phyloP scores from a whole-genome alignment of 1,139 yeast genomes.

The Nakaseomyces nivariensis region DNA sequence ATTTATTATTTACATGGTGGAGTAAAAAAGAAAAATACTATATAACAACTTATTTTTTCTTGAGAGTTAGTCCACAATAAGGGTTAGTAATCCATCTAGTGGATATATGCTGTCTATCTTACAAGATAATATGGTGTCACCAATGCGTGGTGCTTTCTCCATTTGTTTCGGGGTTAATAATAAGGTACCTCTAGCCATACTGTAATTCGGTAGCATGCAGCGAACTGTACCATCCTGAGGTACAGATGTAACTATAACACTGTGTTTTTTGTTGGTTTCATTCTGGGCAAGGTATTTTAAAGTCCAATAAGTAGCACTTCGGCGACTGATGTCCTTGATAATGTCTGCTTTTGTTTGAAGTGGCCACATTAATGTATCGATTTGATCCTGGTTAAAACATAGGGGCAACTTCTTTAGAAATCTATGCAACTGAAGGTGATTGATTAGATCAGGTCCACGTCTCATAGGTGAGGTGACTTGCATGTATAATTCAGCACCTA shows the following conservation, averaged over 20 bases:
- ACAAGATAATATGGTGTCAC: slow-evolving; percentile 34
- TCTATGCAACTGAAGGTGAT: slow-evolving; percentile 62
- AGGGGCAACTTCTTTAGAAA: slow-evolving; percentile 21
- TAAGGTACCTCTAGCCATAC: slow-evolving; percentile 28
- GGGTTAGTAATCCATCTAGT: neutral
- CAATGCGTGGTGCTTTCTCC: slow-evolving; percentile 30
- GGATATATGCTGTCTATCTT: slow-evolving; percentile 14
- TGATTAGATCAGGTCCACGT: slow-evolving; percentile 71
- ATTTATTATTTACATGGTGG: too few species aligned
- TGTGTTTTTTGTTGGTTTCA: slow-evolving; percentile 12
- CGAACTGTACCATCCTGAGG: slow-evolving; percentile 33
- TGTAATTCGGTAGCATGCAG: slow-evolving; percentile 34
- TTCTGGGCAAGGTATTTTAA: slow-evolving; percentile 27
- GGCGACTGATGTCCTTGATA: slow-evolving; percentile 26
- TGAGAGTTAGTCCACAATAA: neutral
- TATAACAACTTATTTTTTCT: too few species aligned
- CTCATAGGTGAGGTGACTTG: slow-evolving; percentile 87
- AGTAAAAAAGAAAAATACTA: too few species aligned
- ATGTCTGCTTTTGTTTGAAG: slow-evolving; percentile 31
- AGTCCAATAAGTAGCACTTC: slow-evolving; percentile 35
- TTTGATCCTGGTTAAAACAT: slow-evolving; percentile 19
- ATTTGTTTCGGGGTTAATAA: slow-evolving; percentile 15
- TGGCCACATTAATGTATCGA: slow-evolving; percentile 25
- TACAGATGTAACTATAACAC: slow-evolving; percentile 32
- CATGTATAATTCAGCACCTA: slow-evolving; percentile 57